Evolutionary conservation across 768 basidiomycete genomes (phyloP).

Genomic region (Gautieria morchelliformis): DNA sequence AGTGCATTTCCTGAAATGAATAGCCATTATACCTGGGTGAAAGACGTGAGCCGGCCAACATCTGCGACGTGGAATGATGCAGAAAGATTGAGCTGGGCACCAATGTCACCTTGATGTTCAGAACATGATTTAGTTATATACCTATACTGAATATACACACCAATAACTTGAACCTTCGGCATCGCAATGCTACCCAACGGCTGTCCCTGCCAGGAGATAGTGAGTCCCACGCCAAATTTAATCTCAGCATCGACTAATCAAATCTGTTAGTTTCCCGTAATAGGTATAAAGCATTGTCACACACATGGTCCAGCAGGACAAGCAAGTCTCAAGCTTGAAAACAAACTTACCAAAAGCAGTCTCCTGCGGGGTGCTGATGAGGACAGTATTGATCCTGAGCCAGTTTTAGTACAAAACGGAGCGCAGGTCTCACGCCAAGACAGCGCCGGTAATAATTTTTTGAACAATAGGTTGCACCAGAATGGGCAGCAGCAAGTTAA

Average conservation of each 20-base stretch:
- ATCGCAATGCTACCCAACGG: constrained; percentile 52
- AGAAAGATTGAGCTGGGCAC: constrained; percentile 45
- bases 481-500: constrained; percentile 56
- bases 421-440: constrained; percentile 33
- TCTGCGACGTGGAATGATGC: constrained; percentile 51
- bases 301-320: constrained; percentile 57
- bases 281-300: constrained; percentile 14
- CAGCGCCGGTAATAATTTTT: constrained; percentile 50
- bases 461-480: constrained; percentile 71
- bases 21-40: constrained; percentile 41
- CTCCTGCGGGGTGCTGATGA: constrained; percentile 50
- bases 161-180: constrained; percentile 45
- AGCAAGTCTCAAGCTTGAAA: background rate
- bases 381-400: constrained; percentile 43
- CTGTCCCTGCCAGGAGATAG: constrained; percentile 49
- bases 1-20: background rate
- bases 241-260: constrained; percentile 54
- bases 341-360: constrained; percentile 43
- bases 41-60: constrained; percentile 46
- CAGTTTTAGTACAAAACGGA: background rate
- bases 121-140: background rate
- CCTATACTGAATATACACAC: background rate
- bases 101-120: constrained; percentile 35
- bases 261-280: background rate
- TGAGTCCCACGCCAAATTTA: constrained; percentile 51